These are phyloP conservation scores for Phymatotrichopsis omnivora DNA, from an alignment of 2,329 filamentous ascomycete species.

Conservation along the genomic window DNA sequence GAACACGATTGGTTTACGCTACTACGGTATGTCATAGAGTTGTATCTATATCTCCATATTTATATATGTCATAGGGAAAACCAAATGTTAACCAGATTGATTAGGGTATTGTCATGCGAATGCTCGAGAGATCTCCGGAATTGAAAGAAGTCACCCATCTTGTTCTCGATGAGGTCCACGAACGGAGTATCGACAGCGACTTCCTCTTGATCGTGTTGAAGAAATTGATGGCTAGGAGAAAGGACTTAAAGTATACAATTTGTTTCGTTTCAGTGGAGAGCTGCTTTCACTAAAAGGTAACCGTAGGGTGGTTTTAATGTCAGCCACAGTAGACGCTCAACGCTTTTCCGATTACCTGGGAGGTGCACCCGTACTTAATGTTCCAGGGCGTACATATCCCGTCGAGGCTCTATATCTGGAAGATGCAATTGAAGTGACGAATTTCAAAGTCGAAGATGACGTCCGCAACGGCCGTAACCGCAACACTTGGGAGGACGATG, in stretches of 20 bases:
- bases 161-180: slow-evolving; percentile 95
- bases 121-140: slow-evolving; percentile 83
- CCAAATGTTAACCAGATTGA: slow-evolving; percentile 33
- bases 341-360: slow-evolving; percentile 83
- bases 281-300: slow-evolving; percentile 4
- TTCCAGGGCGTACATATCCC: slow-evolving; percentile 88
- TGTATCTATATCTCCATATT: slow-evolving; percentile 18
- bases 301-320: slow-evolving; percentile 71
- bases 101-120: slow-evolving; percentile 87
- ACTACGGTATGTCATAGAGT: slow-evolving; percentile 45
- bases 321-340: slow-evolving; percentile 87
- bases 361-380: slow-evolving; percentile 74
- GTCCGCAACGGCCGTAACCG: slow-evolving; percentile 33
- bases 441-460: slow-evolving; percentile 51
- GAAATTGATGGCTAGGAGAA: slow-evolving; percentile 63
- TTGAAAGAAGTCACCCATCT: slow-evolving; percentile 85
- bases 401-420: slow-evolving; percentile 82
- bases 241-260: slow-evolving; percentile 56
- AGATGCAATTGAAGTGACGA: slow-evolving; percentile 81
- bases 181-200: slow-evolving; percentile 91
- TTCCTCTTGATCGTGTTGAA: slow-evolving; percentile 88
- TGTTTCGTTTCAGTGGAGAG: not conserved
- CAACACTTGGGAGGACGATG: slow-evolving; percentile 39
- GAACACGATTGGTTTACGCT: slow-evolving; percentile 81
- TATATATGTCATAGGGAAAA: not conserved